Evolutionary conservation across 768 basidiomycete species (phyloP).

Genomic region (Clitopilus hobsonii): DNA sequence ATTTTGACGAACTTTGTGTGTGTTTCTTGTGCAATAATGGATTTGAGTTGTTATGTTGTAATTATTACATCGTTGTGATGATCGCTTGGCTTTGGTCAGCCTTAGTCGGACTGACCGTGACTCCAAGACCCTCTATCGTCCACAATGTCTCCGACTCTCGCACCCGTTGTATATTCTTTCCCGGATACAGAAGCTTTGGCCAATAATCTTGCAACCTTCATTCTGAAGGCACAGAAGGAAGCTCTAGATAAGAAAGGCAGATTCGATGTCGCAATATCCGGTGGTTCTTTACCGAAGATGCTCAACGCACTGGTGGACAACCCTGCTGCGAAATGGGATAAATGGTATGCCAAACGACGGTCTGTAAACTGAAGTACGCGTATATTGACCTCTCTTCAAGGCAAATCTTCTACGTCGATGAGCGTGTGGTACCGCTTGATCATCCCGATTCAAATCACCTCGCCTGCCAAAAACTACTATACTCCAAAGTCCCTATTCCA

Average conservation of each 20-base stretch:
- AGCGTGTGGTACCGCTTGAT: constrained; percentile 91
- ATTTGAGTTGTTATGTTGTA: constrained; percentile 11
- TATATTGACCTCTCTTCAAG: constrained; percentile 34
- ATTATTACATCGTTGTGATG: constrained; percentile 1
- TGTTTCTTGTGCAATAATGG: background rate
- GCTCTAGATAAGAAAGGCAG: constrained; percentile 83
- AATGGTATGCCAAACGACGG: constrained; percentile 62
- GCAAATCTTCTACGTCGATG: constrained; percentile 98
- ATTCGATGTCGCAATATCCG: constrained; percentile 92
- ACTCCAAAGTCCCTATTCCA: constrained; percentile 80
- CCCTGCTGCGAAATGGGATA: constrained; percentile 80
- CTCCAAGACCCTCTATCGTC: background rate
- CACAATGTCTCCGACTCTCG: constrained; percentile 35
- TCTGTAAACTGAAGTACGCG: background rate
- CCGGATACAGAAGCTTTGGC: constrained; percentile 49
- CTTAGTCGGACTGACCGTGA: constrained; percentile 5
- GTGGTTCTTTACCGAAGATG: constrained; percentile 85
- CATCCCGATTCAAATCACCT: constrained; percentile 89
- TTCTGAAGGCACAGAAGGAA: constrained; percentile 84
- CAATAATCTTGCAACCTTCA: constrained; percentile 70
- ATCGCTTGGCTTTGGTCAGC: constrained; percentile 1
- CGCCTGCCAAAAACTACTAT: constrained; percentile 69
- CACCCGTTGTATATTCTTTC: constrained; percentile 76
- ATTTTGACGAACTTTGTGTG: background rate
- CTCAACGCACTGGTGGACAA: constrained; percentile 66